phyloP scores from a whole-genome alignment of 2,329 filamentous ascomycete genomes.

The Periconia sp. region DNA sequence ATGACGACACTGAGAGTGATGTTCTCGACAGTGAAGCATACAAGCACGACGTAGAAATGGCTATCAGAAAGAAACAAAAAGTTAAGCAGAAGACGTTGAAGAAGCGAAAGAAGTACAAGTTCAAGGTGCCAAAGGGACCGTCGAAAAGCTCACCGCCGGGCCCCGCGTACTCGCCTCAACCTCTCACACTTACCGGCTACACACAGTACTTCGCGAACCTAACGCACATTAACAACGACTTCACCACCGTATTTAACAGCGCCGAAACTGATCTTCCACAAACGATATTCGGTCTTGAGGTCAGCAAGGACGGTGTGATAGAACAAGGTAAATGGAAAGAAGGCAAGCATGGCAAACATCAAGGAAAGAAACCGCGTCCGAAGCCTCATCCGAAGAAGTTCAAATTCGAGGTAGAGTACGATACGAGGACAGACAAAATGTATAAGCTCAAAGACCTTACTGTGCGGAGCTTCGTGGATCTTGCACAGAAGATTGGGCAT shows the following conservation, averaged over 20 bases:
- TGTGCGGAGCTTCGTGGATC: constrained; percentile 76
- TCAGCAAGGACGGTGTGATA: constrained; percentile 35
- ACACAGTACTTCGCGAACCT: constrained; percentile 94
- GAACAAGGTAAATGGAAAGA: constrained; percentile 62
- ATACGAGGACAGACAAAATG: constrained; percentile 75
- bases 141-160: constrained; percentile 76
- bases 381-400: constrained; percentile 69
- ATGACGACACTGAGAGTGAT: constrained; percentile 9
- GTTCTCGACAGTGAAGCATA: constrained; percentile 37
- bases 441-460: constrained; percentile 85
- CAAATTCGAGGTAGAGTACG: constrained; percentile 82
- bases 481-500: constrained; percentile 79
- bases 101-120: constrained; percentile 51
- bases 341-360: constrained; percentile 68
- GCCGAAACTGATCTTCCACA: constrained; percentile 6
- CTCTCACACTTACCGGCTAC: constrained; percentile 78
- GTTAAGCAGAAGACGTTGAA: constrained; percentile 22
- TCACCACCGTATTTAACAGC: constrained; percentile 36
- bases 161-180: constrained; percentile 87
- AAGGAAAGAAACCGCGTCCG: constrained; percentile 50
- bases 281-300: constrained; percentile 31
- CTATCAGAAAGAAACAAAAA: constrained; percentile 53
- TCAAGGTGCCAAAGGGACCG: constrained; percentile 70
- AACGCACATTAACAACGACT: constrained; percentile 83
- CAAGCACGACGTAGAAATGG: constrained; percentile 50